A percentile compares a stretch with the other conserved stretches of the same genome.
Evolutionary conservation across 352 stramenopile species (phyloP).

Genomic region (Globisporangium spinosum): DNA sequence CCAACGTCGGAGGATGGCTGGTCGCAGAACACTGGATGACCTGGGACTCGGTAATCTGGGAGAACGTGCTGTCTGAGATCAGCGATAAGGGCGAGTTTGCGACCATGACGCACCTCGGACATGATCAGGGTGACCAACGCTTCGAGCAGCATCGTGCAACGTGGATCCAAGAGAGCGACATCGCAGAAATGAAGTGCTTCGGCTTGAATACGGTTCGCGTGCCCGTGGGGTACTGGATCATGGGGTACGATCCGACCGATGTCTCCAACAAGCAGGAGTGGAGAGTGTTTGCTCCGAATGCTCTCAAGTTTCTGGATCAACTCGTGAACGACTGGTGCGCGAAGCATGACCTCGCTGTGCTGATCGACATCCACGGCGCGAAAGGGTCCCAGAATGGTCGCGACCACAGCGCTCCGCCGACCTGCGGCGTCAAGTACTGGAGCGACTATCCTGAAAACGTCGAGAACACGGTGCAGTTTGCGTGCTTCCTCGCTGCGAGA

Average conservation of each 20-base stretch:
- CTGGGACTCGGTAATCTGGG: conserved; percentile 76
- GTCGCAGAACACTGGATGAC: conserved; percentile 85
- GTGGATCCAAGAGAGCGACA: conserved; percentile 77
- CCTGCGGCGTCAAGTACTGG: conserved; percentile 34
- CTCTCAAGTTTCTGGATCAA: conserved; percentile 62
- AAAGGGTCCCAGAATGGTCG: conserved; percentile 79
- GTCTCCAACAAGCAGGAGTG: conserved; percentile 45
- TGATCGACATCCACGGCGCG: conserved; percentile 76
- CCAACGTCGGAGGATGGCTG: conserved; percentile 87
- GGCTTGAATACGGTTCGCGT: conserved; percentile 80
- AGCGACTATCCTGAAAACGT: conserved; percentile 59
- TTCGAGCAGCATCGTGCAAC: conserved; percentile 72
- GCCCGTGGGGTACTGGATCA: conserved; percentile 79
- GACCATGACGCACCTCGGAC: conserved; percentile 49
- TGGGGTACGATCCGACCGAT: conserved; percentile 38
- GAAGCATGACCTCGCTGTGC: conserved; percentile 61
- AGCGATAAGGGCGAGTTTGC: conserved; percentile 41
- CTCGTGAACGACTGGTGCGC: conserved; percentile 78
- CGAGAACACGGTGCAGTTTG: conserved; percentile 60
- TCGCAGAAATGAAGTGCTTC: conserved; percentile 52
- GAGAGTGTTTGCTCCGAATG: conserved; percentile 38
- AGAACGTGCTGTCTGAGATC: conserved; percentile 59
- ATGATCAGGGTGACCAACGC: conserved; percentile 43
- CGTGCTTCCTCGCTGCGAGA: conserved; percentile 41
- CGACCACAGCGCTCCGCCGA: conserved; percentile 59